These are phyloP conservation scores for Diplogelasinospora grovesii DNA, from an alignment of 495 filamentous ascomycete genomes.

Conservation along the genomic window DNA sequence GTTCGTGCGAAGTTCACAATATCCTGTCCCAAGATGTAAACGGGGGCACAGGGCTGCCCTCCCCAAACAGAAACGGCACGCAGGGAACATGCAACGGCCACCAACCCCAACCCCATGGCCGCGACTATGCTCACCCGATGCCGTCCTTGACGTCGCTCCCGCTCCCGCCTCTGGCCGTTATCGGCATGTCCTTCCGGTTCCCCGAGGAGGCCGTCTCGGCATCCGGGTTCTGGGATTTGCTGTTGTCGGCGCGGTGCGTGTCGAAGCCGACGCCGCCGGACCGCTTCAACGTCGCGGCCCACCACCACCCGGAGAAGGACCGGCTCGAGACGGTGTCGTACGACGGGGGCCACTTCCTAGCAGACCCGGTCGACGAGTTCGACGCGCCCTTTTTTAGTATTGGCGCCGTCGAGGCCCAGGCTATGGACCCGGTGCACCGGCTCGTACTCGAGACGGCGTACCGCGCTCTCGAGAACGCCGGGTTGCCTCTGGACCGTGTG, in stretches of 20 bases:
- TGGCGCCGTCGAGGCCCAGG: constrained; percentile 50
- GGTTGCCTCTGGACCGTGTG: constrained; percentile 35
- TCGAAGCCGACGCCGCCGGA: constrained; percentile 36
- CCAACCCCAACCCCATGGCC: background rate
- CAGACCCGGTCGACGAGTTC: constrained; percentile 20
- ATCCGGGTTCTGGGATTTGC: constrained; percentile 28
- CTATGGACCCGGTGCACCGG: constrained; percentile 65
- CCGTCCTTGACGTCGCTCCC: background rate
- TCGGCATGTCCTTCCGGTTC: constrained; percentile 19
- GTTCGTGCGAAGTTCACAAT: no score
- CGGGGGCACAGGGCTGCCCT: no score
- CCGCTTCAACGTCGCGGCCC: constrained; percentile 53
- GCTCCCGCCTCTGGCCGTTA: constrained; percentile 9
- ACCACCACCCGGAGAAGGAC: constrained; percentile 44
- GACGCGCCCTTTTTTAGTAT: constrained; percentile 52
- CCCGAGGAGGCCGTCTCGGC: constrained; percentile 31
- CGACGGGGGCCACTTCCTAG: constrained; percentile 60
- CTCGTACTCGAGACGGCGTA: constrained; percentile 68
- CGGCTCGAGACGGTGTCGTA: constrained; percentile 29
- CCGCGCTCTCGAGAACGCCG: constrained; percentile 73
- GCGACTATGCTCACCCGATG: background rate
- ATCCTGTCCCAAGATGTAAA: no score
- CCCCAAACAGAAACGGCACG: no score
- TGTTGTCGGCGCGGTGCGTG: constrained; percentile 25
- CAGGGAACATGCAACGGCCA: no score